A percentile compares a stretch with the other conserved stretches of the same genome.
Evolutionary conservation across 768 basidiomycete species (phyloP).

Genomic region (Boletellus ananas): DNA sequence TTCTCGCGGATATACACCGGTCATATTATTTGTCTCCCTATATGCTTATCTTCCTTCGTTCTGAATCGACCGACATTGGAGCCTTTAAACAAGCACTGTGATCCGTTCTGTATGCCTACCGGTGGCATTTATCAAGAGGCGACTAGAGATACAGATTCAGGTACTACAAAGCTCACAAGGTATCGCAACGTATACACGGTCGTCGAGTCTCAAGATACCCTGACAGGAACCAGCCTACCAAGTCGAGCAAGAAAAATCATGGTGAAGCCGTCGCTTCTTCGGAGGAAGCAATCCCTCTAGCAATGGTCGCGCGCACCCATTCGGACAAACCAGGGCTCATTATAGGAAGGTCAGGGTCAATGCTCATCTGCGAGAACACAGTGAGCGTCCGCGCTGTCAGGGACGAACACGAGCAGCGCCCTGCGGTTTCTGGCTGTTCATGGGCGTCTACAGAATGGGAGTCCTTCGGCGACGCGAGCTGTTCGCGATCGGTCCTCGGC

Average conservation of each 20-base stretch:
- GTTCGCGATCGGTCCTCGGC: constrained; percentile 30
- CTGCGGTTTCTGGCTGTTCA: constrained; percentile 27
- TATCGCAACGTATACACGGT: neutral
- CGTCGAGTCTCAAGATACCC: neutral
- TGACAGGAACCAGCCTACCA: constrained; percentile 5
- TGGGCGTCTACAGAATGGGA: constrained; percentile 34
- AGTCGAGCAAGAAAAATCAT: constrained; percentile 8
- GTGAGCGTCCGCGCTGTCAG: constrained; percentile 13
- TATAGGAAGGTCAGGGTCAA: constrained; percentile 53
- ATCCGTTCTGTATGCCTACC: constrained; percentile 13
- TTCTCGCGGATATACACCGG: constrained; percentile 6
- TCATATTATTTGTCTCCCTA: constrained; percentile 10
- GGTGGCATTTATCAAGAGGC: neutral
- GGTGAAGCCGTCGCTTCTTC: constrained; percentile 11
- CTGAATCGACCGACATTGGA: constrained; percentile 2
- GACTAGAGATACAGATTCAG: neutral
- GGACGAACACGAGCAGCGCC: constrained; percentile 12
- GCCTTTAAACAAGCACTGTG: constrained; percentile 7
- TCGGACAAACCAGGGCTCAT: constrained; percentile 47
- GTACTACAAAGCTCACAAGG: neutral
- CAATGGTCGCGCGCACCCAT: constrained; percentile 49
- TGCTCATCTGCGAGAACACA: constrained; percentile 40
- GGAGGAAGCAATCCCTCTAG: constrained; percentile 23
- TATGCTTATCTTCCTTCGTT: constrained; percentile 7
- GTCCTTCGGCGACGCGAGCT: constrained; percentile 16